Conservation (phyloP, 2,329 filamentous ascomycete species). For the Ploettnerulaceae sp. region DNA sequence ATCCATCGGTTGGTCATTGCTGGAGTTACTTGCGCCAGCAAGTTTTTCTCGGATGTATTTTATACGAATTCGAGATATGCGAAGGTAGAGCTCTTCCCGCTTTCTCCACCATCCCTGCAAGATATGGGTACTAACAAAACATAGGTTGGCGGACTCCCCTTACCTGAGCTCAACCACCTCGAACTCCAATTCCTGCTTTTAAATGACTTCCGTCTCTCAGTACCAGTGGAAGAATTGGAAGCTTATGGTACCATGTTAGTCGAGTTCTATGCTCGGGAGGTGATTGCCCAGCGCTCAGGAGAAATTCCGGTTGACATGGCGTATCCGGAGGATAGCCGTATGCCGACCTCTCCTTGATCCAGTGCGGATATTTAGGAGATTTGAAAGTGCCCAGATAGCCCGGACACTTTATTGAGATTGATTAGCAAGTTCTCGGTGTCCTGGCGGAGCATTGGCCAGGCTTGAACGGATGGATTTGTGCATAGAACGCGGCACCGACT, state of each 20-base stretch:
- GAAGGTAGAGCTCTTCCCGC: conserved; percentile 59
- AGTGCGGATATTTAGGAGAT: too few relatives aligned
- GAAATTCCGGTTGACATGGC: conserved; percentile 23
- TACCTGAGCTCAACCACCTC: conserved; percentile 90
- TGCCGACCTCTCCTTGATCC: conserved; percentile 10
- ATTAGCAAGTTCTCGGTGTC: too few relatives aligned
- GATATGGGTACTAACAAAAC: conserved; percentile 6
- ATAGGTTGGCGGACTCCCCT: conserved; percentile 87
- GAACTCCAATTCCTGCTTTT: conserved; percentile 93
- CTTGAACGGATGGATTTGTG: too few relatives aligned
- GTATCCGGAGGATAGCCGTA: conserved; percentile 22
- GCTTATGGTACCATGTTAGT: conserved; percentile 98
- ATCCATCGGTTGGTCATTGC: conserved; percentile 96
- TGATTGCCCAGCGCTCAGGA: conserved; percentile 55
- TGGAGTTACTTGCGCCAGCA: conserved; percentile 95
- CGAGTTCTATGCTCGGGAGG: conserved; percentile 92
- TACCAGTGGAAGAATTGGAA: conserved; percentile 92
- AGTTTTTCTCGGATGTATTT: conserved; percentile 98
- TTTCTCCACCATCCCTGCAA: conserved; percentile 1
- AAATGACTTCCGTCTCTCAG: conserved; percentile 91
- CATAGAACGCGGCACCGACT: too few relatives aligned
- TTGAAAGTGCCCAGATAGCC: too few relatives aligned
- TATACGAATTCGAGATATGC: conserved; percentile 99
- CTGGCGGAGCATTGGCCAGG: too few relatives aligned
- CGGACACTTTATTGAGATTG: too few relatives aligned